Conservation (phyloP, 2,329 filamentous ascomycete genomes). For the Alternaria sp. region DNA sequence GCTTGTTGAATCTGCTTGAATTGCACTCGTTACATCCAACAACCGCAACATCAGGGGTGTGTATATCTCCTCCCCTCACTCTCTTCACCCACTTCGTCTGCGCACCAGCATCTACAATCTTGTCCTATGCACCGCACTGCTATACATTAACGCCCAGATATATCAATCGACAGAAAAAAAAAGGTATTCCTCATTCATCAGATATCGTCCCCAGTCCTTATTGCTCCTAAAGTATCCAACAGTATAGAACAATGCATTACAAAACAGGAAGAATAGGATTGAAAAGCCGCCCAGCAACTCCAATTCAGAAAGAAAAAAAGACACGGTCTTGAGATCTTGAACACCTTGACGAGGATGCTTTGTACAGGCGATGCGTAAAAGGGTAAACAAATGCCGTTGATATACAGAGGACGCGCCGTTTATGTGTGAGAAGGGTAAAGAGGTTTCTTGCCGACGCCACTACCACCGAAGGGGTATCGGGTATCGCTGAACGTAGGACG, state of each 20-base stretch:
- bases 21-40: no score
- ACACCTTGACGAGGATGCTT: slow-evolving; percentile 12
- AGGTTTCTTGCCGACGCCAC: slow-evolving; percentile 3
- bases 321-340: not conserved
- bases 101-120: not conserved
- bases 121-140: not conserved
- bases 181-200: slow-evolving; percentile 2
- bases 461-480: not conserved
- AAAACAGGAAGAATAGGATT: not conserved
- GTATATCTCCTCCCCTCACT: not conserved
- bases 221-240: slow-evolving; percentile 1
- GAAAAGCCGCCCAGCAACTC: slow-evolving; percentile 2
- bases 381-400: slow-evolving; percentile 21
- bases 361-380: slow-evolving; percentile 35
- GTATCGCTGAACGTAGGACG: slow-evolving; percentile 6
- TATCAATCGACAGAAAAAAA: not conserved
- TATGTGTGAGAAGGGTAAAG: slow-evolving; percentile 22
- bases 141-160: slow-evolving; percentile 6
- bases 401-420: slow-evolving; percentile 2
- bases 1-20: no score
- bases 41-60: no score
- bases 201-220: not conserved
- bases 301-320: not conserved
- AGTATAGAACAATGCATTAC: slow-evolving; percentile 4
- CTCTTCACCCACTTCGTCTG: not conserved